A percentile compares a stretch with the other conserved stretches of the same genome.
Conservation (phyloP, 495 filamentous ascomycete genomes). For the Corynascus novoguineensis region DNA sequence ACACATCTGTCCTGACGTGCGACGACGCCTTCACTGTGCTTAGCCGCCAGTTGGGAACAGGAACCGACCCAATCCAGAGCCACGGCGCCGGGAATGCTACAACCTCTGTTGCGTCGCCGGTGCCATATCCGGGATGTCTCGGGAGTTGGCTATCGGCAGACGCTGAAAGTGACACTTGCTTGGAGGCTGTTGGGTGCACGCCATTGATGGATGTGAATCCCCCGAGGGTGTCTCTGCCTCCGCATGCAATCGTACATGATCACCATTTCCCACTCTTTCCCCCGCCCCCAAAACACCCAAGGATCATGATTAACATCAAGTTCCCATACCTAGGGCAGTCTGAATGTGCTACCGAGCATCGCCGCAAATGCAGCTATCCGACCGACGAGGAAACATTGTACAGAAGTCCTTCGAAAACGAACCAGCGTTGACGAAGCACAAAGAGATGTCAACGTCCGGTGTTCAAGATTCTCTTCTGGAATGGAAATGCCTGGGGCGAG, state of each 20-base stretch:
- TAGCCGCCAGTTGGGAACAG: neutral
- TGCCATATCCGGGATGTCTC: neutral
- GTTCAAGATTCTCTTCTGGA: neutral
- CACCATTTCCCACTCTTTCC: neutral
- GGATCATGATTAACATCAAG: neutral
- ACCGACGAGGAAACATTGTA: conserved; percentile 5
- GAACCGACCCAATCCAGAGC: neutral
- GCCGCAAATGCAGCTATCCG: neutral
- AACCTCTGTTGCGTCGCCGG: neutral
- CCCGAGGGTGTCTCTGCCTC: neutral
- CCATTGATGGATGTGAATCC: conserved; percentile 1
- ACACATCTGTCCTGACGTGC: neutral
- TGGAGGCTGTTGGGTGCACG: neutral
- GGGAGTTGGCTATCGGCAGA: neutral
- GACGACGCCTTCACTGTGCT: neutral
- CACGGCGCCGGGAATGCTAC: neutral
- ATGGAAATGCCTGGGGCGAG: neutral
- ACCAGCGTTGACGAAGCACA: neutral
- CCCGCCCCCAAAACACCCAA: no score
- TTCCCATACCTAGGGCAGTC: neutral
- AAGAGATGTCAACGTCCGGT: neutral
- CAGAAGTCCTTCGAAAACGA: neutral
- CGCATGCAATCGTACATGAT: conserved; percentile 4
- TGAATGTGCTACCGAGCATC: neutral
- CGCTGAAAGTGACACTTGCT: neutral